Conservation (phyloP, 495 filamentous ascomycete genomes). For the Bryoglossum gracile region DNA sequence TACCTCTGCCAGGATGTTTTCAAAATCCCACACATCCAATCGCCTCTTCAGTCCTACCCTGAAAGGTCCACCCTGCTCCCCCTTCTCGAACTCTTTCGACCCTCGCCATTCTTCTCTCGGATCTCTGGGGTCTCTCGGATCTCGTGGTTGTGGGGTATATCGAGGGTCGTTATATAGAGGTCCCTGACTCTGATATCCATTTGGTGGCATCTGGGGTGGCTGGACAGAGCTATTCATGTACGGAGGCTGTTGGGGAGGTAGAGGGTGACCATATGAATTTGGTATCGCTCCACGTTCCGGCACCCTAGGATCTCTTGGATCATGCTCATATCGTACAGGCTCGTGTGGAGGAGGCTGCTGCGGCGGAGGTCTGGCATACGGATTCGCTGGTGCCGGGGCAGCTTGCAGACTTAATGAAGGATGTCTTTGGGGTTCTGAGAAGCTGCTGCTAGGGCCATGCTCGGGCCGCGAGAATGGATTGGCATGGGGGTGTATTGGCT, state of each 20-base stretch:
- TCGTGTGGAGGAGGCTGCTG: too few relatives aligned
- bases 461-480: slow-evolving; percentile 18
- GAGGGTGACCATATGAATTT: slow-evolving; percentile 19
- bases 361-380: slow-evolving; percentile 7
- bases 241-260: slow-evolving; percentile 3
- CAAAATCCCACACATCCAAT: slow-evolving; percentile 23
- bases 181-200: slow-evolving; percentile 7
- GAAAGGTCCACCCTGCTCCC: slow-evolving; percentile 1
- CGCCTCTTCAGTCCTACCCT: slow-evolving; percentile 21
- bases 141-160: too few relatives aligned
- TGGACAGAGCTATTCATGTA: slow-evolving; percentile 12
- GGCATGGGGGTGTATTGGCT: slow-evolving; percentile 18
- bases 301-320: slow-evolving; percentile 14
- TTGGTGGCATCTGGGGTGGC: slow-evolving; percentile 1
- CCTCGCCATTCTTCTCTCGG: slow-evolving; percentile 14
- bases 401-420: slow-evolving; percentile 11
- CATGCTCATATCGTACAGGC: slow-evolving; percentile 18
- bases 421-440: slow-evolving; percentile 3
- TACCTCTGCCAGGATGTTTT: slow-evolving; percentile 22
- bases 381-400: slow-evolving; percentile 14
- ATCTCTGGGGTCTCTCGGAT: slow-evolving; percentile 11
- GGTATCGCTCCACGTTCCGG: slow-evolving; percentile 14
- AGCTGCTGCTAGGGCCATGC: slow-evolving; percentile 5
- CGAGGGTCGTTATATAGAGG: slow-evolving; percentile 13
- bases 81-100: slow-evolving; percentile 5